phyloP scores from a whole-genome alignment of 352 stramenopile genomes.

The Thraustochytrium striatum region DNA sequence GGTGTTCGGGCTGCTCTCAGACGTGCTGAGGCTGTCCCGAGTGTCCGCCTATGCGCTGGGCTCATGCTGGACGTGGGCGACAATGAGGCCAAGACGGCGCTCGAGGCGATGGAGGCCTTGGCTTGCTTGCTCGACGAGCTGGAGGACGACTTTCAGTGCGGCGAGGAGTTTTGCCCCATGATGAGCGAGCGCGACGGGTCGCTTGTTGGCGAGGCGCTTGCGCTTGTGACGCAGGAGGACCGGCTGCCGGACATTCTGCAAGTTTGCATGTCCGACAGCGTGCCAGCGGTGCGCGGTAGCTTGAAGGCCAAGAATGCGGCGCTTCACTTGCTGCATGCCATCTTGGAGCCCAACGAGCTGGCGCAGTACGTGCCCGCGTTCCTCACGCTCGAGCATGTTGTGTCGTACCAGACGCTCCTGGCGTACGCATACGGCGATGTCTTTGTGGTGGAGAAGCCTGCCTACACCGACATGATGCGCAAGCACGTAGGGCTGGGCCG shows the following conservation, averaged over 20 bases:
- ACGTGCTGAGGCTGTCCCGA: neutral
- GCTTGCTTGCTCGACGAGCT: conserved; percentile 1
- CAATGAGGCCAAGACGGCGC: neutral
- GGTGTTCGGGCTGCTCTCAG: neutral
- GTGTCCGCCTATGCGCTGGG: neutral
- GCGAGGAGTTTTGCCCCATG: neutral
- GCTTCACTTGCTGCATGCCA: conserved; percentile 25
- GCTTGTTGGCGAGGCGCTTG: conserved; percentile 1
- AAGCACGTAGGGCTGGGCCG: no score
- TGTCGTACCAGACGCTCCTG: conserved; percentile 33
- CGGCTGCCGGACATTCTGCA: conserved; percentile 1
- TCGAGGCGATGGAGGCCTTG: conserved; percentile 4
- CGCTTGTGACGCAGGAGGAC: neutral
- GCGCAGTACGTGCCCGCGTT: neutral
- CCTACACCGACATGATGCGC: no score
- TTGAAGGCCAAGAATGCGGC: conserved; percentile 31
- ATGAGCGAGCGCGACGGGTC: neutral
- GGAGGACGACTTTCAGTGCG: conserved; percentile 15
- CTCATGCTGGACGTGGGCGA: conserved; percentile 34
- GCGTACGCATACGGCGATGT: conserved; percentile 46
- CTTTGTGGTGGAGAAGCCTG: neutral
- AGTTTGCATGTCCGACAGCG: neutral
- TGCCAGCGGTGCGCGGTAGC: neutral
- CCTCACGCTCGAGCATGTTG: neutral
- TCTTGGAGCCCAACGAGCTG: neutral